Evolutionary conservation across 192 early-diverging fungal genomes (phyloP).

Genomic region (Rhizophagus prolifer): DNA sequence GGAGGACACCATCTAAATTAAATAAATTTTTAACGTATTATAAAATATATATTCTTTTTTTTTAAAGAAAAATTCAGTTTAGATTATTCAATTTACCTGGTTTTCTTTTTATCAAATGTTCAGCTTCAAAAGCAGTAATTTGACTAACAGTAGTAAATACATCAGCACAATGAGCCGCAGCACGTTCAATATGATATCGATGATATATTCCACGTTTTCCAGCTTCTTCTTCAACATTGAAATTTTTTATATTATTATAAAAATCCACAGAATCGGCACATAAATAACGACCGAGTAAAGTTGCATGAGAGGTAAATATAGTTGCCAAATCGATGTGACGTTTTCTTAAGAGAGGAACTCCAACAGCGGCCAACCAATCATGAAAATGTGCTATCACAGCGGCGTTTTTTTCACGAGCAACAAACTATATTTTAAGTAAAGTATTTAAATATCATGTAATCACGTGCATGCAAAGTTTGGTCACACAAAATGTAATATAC

Average conservation of each 20-base stretch:
- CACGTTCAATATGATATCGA: conserved; percentile 93
- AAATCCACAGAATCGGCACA: conserved; percentile 96
- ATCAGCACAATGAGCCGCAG: conserved; percentile 92
- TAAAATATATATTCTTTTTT: too few relatives aligned
- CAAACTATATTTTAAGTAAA: conserved; percentile 31
- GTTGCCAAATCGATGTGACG: conserved; percentile 86
- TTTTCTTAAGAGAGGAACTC: conserved; percentile 82
- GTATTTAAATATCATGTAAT: not conserved
- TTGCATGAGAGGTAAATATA: conserved; percentile 96
- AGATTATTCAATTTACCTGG: conserved; percentile 56
- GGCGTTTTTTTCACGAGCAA: conserved; percentile 33
- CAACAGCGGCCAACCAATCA: conserved; percentile 95
- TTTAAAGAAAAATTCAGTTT: not conserved
- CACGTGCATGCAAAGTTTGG: not conserved
- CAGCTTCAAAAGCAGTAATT: conserved; percentile 95
- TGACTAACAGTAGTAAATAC: conserved; percentile 98
- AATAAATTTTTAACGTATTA: not conserved
- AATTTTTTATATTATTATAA: conserved; percentile 90
- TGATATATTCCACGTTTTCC: conserved; percentile 98
- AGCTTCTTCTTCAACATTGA: conserved; percentile 94
- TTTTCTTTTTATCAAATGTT: conserved; percentile 91
- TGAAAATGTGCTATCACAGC: conserved; percentile 96
- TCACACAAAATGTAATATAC: not conserved
- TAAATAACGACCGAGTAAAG: conserved; percentile 91
- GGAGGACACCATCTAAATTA: conserved; percentile 82